These are phyloP conservation scores for Mrakiaceae sp. DNA, from an alignment of 1,284 basidiomycete genomes.

Conservation along the genomic window DNA sequence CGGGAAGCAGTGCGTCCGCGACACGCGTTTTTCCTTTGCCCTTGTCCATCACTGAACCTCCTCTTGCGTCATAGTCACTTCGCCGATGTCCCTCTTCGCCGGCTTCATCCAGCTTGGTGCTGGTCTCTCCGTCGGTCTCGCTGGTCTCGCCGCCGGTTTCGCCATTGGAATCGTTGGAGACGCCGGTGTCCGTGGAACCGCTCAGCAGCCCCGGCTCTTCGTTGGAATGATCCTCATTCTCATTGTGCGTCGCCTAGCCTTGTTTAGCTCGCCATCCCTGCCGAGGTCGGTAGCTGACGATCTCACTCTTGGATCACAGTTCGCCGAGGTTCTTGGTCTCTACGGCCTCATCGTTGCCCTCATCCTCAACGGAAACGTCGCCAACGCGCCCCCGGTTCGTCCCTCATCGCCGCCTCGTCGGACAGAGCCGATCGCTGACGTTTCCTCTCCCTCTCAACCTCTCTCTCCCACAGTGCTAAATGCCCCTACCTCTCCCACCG, in stretches of 20 bases:
- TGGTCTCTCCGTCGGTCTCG: slow-evolving; percentile 73
- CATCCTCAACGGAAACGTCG: slow-evolving; percentile 38
- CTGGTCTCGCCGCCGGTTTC: slow-evolving; percentile 80
- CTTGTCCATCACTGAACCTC: background rate
- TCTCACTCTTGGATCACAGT: background rate
- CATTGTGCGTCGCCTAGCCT: slow-evolving; percentile 9
- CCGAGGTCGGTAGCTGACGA: background rate
- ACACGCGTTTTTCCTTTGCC: background rate
- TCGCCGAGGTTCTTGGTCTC: slow-evolving; percentile 37
- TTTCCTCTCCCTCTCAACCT: background rate
- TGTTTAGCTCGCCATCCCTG: background rate
- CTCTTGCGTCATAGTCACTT: slow-evolving; percentile 25
- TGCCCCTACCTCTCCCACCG: background rate
- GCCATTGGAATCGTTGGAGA: slow-evolving; percentile 94
- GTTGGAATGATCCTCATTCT: slow-evolving; percentile 58
- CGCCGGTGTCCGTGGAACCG: slow-evolving; percentile 80
- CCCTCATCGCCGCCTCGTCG: too few relatives aligned
- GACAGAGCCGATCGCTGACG: too few relatives aligned
- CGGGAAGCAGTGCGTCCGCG: slow-evolving; percentile 33
- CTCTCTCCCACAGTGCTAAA: background rate
- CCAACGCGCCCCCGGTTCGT: slow-evolving; percentile 15
- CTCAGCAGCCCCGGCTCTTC: slow-evolving; percentile 85
- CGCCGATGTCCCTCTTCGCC: slow-evolving; percentile 57
- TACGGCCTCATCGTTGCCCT: slow-evolving; percentile 46
- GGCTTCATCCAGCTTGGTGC: slow-evolving; percentile 85